Evolutionary conservation across 2,329 filamentous ascomycete species (phyloP), one percentile per base, ranked within the genome.

Genomic region (Neonectria magnoliae): DNA sequence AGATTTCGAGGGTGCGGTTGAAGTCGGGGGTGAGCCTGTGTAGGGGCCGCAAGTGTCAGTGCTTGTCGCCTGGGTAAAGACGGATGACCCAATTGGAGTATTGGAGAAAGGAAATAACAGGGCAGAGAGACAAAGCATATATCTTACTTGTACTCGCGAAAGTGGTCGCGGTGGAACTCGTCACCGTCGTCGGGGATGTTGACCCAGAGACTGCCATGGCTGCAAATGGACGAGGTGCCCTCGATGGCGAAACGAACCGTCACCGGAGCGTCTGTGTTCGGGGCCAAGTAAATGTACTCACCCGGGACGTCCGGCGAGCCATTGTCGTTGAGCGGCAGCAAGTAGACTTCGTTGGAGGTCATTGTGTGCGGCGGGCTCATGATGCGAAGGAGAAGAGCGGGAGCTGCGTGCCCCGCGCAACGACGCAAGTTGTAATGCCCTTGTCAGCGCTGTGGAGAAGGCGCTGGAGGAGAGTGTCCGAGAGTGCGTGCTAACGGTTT

Each of bases 151-250:
- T 92, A 97, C 81, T 97, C 91, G 74, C 90, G 89, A 79, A 97
- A 99, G 36, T 87, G 86, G 74, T 91, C 86, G 72, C 96, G 90
- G 69, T 89, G 87, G 76, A 98, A 99, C 47, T 89, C 82, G 54
- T 88, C 83, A 64, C 91, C 94, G 73, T 90, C 85, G 66, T 91
- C 87, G 8, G 96, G 96, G 65, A 98, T 92, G 79, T 99, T 99
- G 75, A 97, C 91, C 95, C 96, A 99, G 68, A 99, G 85, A 76
- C 93, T 98, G 64, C 97, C 96, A 81, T 97, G 86, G 71, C 94
- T 89, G 80, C 94, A 98, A 83, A 99, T 96, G 67, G 95, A 97
- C 77, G 95, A 97, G 62, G 93, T 95, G 67, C 96, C 94, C 80
- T 98, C 92, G 72, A 98, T 95, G 71, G 93, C 89, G 80, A 99